Base-by-base conservation (phyloP, 108 stramenopile genomes). In the Skeletonema costatum region DNA sequence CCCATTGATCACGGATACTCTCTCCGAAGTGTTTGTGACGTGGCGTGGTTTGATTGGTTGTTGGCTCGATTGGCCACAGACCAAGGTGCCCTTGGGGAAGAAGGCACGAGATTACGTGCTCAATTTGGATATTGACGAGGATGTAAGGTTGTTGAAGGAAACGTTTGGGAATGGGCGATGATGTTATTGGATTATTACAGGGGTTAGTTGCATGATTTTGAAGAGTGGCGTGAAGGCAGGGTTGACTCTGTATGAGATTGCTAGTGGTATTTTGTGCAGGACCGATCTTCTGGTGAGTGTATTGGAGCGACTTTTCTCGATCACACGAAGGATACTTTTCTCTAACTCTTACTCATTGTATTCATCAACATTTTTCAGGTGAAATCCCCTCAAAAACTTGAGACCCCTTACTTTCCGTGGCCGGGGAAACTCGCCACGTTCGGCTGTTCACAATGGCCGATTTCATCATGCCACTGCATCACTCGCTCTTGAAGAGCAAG, bases 21-120 rank as follows among this genome's bases (percentile, higher is more conserved):
- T 77, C 87, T 99, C 3, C 87, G 98, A n/a, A 87, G 93, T 60
- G 84, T 85, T 31, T 84, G 93, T 7, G 96, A 97, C 74, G 96
- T 98, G n/a, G 96, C 91, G 5, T 98, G 97, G 97, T 97, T 96
- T 83, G 98, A 99, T 82, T 98, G 97, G 98, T 97, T n/a, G 97
- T 61, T 99, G 99, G 99, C 82, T 99, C 31, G 96, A 98, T 74
- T 99, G 97, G 97, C 92, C 95, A 5, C 98, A 98, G 79, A 62
- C 96, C 65, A 96, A 96, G 75, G 61, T 93, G 85, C 95, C 95
- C 0, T 51, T 96, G 25, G 86, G 87, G 76, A 73, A 85, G 32
- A 78, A 81, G 46, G 80, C 74, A 11, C 87, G 75, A 36, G 81
- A 93, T 14, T 94, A 93, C 72, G 87, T 96, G 35, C 67, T 85